Evolutionary conservation across 768 basidiomycete species (phyloP), one percentile per base, ranked within the genome.

Genomic region (Tulasnella sp.): DNA sequence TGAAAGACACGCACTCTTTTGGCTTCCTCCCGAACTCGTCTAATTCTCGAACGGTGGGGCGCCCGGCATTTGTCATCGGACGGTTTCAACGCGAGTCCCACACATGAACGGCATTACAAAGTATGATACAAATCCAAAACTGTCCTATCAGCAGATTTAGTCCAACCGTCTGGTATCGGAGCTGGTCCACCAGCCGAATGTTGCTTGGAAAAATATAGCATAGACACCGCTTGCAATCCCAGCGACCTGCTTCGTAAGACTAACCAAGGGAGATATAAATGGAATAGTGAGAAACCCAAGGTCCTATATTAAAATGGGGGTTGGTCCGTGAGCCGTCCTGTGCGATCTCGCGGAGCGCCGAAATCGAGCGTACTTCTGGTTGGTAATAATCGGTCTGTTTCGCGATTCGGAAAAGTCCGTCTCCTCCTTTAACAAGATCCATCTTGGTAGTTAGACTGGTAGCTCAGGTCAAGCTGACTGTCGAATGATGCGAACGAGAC

Each of bases 331-430:
- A 76, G 22, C 75, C n/a, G 46, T 34, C 31, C 18, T 34, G 16
- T 34, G 74, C 12, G 37, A n/a, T 31, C 44, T 76, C 75, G 44
- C 46, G 31, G 18, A 76, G 20, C 20, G 11, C 44, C 24, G 73
- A 31, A 24, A 22, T 40, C 50, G 41, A 37, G 76, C 78, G n/a
- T 50, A 80, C 78, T 40, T 80, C 78, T 5, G 72, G 78, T 40
- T 80, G 78, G 31, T 80, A 80, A 46, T 74, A 80, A 44, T 80
- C 78, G 3, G 64, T 73, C 58, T 80, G 78, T 31, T 80, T 75
- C 8, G 42, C 46, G n/a, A 80, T 80, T 16, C 64, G 73, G 42
- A 74, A 80, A 28, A 80, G 31, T 24, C 72, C 78, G 41, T 80
- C 78, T 34, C 12, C 34, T 24, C 42, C 64, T 8, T 72, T 44